Evolutionary conservation across 352 stramenopile genomes (phyloP).

Genomic region (Globisporangium polare): DNA sequence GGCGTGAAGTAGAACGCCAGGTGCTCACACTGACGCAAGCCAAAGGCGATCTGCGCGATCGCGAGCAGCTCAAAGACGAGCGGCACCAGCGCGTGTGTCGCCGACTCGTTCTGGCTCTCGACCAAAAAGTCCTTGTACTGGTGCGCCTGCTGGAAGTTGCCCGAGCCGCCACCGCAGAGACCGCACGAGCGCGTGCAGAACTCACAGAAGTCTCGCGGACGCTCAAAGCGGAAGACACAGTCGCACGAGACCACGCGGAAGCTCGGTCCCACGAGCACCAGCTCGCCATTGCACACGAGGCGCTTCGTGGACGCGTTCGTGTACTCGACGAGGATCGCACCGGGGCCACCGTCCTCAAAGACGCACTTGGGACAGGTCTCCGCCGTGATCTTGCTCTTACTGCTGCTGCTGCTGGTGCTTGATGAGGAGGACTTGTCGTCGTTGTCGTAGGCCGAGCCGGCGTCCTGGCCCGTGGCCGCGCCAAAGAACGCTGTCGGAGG

Average conservation of each 20-base stretch:
- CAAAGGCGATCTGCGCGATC: slow-evolving; percentile 36
- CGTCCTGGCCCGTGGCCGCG: slow-evolving; percentile 42
- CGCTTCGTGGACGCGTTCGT: slow-evolving; percentile 41
- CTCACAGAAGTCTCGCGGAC: slow-evolving; percentile 56
- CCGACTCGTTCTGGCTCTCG: slow-evolving; percentile 48
- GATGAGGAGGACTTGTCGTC: slow-evolving; percentile 20
- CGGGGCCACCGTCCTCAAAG: slow-evolving; percentile 72
- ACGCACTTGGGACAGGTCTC: slow-evolving; percentile 81
- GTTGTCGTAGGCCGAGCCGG: slow-evolving; percentile 32
- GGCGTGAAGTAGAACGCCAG: slow-evolving; percentile 51
- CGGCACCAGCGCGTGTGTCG: slow-evolving; percentile 55
- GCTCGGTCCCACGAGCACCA: slow-evolving; percentile 64
- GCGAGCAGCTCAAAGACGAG: slow-evolving; percentile 47
- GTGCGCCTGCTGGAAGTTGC: slow-evolving; percentile 68
- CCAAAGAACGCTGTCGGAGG: slow-evolving; percentile 77
- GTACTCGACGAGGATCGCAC: slow-evolving; percentile 71
- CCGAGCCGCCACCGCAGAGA: slow-evolving; percentile 70
- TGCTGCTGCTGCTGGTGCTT: slow-evolving; percentile 8
- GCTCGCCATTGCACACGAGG: slow-evolving; percentile 33
- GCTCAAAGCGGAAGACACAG: slow-evolving; percentile 72
- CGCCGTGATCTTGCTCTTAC: slow-evolving; percentile 45
- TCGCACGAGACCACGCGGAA: slow-evolving; percentile 85
- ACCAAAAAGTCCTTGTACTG: slow-evolving; percentile 75
- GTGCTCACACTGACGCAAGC: slow-evolving; percentile 37
- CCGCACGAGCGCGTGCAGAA: slow-evolving; percentile 76